Evolutionary conservation across 768 basidiomycete genomes (phyloP).

Genomic region (Exidia glandulosa): DNA sequence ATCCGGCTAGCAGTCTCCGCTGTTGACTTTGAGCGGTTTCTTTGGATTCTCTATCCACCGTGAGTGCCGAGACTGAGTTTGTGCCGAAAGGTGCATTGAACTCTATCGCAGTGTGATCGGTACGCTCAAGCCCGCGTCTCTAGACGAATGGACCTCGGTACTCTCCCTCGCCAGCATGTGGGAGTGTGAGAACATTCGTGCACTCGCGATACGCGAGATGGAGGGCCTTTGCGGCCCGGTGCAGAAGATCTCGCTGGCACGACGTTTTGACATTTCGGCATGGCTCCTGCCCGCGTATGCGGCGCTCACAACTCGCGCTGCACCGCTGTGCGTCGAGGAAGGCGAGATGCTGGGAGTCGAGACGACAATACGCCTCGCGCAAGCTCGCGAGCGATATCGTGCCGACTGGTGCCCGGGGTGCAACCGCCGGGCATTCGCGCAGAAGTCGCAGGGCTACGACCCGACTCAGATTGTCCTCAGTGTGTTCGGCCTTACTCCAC

Average conservation of each 20-base stretch:
- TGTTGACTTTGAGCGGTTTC: slow-evolving; percentile 41
- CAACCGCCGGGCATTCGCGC: neutral
- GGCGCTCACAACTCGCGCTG: slow-evolving; percentile 37
- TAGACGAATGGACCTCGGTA: slow-evolving; percentile 33
- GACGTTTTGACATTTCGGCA: slow-evolving; percentile 33
- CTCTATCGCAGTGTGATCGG: slow-evolving; percentile 11
- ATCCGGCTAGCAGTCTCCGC: slow-evolving; percentile 29
- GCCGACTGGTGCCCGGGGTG: slow-evolving; percentile 35
- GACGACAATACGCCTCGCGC: slow-evolving; percentile 39
- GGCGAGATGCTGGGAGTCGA: slow-evolving; percentile 46
- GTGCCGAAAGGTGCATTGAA: neutral
- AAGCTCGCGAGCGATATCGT: slow-evolving; percentile 34
- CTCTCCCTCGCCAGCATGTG: slow-evolving; percentile 28
- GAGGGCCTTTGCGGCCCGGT: slow-evolving; percentile 30
- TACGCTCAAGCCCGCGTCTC: slow-evolving; percentile 22
- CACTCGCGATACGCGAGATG: slow-evolving; percentile 28
- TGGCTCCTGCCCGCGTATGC: slow-evolving; percentile 44
- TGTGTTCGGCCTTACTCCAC: neutral
- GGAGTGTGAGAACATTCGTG: slow-evolving; percentile 30
- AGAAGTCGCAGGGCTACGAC: neutral
- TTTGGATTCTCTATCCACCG: slow-evolving; percentile 58
- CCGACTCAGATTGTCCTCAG: neutral
- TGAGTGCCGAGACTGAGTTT: slow-evolving; percentile 19
- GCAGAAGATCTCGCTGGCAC: slow-evolving; percentile 47
- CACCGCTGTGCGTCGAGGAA: slow-evolving; percentile 42